These are phyloP conservation scores for Copromyces sp. DNA, from an alignment of 495 filamentous ascomycete genomes.

Conservation along the genomic window DNA sequence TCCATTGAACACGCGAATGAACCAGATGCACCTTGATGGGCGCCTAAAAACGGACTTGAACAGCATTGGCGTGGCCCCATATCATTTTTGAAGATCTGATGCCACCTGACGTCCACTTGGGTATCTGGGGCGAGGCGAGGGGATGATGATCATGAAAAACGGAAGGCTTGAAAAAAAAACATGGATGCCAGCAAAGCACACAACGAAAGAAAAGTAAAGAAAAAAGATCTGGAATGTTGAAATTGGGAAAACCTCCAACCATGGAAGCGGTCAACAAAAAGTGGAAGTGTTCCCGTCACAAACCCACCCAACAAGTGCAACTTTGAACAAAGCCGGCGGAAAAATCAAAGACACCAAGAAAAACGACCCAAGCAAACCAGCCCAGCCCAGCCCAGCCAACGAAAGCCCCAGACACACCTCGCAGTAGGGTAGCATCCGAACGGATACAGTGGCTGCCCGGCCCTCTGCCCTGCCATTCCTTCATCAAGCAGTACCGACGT, in stretches of 20 bases:
- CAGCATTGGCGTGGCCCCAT: background rate
- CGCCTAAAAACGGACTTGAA: background rate
- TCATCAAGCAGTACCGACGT: background rate
- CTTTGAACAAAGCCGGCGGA: background rate
- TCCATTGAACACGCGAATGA: background rate
- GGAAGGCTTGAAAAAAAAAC: background rate
- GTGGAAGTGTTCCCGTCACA: background rate
- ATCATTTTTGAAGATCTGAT: background rate
- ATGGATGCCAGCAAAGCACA: background rate
- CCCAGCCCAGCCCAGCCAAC: background rate
- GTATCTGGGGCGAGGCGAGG: background rate
- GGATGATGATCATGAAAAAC: background rate
- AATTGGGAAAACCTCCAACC: background rate
- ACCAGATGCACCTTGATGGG: background rate
- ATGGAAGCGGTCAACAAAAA: background rate
- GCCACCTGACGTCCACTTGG: background rate
- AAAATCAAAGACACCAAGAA: background rate
- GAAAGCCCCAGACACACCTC: background rate
- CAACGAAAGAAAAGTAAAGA: background rate
- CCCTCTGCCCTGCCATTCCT: background rate
- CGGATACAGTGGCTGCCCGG: background rate
- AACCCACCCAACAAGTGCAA: background rate
- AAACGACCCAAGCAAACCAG: background rate
- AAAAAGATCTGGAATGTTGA: background rate
- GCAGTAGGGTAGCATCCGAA: background rate